Conservation (phyloP, 768 basidiomycete genomes). For the Rhodotorula taiwanensis region DNA sequence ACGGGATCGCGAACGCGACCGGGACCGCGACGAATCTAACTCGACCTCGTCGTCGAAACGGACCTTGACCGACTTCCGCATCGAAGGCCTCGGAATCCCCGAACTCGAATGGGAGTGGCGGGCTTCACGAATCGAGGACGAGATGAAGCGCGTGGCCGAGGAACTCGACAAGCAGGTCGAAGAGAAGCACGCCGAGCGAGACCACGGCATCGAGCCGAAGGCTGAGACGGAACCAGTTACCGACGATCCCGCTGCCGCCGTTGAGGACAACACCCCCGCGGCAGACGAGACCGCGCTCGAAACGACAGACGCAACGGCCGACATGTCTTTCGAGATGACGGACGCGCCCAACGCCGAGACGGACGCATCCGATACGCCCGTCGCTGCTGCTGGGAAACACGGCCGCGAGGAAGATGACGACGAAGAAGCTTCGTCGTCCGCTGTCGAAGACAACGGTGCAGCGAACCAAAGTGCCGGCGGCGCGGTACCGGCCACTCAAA, state of each 20-base stretch:
- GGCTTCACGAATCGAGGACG: conserved; percentile 26
- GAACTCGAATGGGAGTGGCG: conserved; percentile 78
- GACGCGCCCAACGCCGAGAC: conserved; percentile 16
- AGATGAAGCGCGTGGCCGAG: conserved; percentile 19
- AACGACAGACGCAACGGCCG: conserved; percentile 2
- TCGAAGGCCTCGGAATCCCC: conserved; percentile 77
- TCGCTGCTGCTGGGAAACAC: conserved; percentile 15
- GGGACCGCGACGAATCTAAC: conserved; percentile 39
- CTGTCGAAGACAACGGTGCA: conserved; percentile 35
- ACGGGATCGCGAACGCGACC: conserved; percentile 31
- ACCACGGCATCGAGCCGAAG: too few species aligned
- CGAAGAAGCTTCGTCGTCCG: background rate
- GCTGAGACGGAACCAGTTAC: background rate
- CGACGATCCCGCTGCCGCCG: background rate
- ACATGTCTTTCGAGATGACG: conserved; percentile 32
- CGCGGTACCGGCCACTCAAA: conserved; percentile 4
- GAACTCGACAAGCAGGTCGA: conserved; percentile 13
- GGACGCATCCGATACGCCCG: background rate
- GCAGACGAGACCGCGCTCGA: conserved; percentile 1
- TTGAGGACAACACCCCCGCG: background rate
- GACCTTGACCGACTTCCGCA: conserved; percentile 96
- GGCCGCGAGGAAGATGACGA: conserved; percentile 24
- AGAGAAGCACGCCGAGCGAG: conserved; percentile 11
- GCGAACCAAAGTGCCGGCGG: background rate
- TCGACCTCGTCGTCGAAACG: conserved; percentile 49